Evolutionary conservation across 2,329 filamentous ascomycete species (phyloP), one percentile per base, ranked within the genome.

Genomic region (Juglanconis sp.): DNA sequence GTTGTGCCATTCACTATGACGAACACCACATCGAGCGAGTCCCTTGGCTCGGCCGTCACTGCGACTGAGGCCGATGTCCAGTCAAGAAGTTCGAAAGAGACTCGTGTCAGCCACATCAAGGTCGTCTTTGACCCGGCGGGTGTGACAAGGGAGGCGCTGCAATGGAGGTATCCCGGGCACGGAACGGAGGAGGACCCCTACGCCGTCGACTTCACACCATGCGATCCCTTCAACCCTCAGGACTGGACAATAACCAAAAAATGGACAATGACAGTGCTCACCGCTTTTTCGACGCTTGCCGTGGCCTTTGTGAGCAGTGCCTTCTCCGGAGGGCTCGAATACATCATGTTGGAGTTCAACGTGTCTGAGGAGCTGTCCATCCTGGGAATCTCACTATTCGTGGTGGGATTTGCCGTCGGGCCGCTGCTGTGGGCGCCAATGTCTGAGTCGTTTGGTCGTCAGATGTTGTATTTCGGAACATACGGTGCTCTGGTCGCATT

Each of bases 271-370:
- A 88, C 87, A 1, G 68, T 83, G 56, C 70, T 88, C 46, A 83
- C 88, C 59, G 87, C 88, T 11, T 67, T 88, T 34, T 84, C 88
- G 13, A 89, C 87, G 1, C 79, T 92, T 48, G 87, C 81, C 34
- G 87, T 91, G 35, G 79, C 89, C 3, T 88, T 92, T 66, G 84
- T 85, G 57, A 89, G 87, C 17, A 88, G 86, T 1, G 88, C 88
- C 36, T 90, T 85, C 71, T 84, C 83, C 4, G 84, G 85, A 11
- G 84, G 84, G 51, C 70, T 86, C 13, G 59, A 65, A 8, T 74
- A 84, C 53, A 78, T 91, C 56, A 76, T 86, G 13, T 48, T 63
- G 1, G 76, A 85, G 38, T 89, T 90, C 64, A 59, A 73, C 11
- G 77, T 84, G 34, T 75, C 73, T 1, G 66, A 66, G 1, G 82